Evolutionary conservation across 768 basidiomycete genomes (phyloP).

Genomic region (Auricularia cornea): DNA sequence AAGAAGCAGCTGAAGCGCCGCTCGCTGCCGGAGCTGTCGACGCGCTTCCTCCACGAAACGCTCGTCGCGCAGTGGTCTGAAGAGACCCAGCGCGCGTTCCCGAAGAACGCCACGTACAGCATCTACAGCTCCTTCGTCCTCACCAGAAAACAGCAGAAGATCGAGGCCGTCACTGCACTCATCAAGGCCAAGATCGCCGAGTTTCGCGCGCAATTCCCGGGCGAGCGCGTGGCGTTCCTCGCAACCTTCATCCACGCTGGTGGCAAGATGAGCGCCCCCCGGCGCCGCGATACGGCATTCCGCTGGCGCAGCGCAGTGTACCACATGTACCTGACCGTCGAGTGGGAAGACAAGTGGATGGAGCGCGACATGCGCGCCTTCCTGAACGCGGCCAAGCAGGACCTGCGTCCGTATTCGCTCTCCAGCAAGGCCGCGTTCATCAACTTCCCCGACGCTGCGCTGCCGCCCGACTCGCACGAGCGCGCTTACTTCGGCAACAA

Average conservation of each 20-base stretch:
- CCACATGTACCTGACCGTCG: not conserved
- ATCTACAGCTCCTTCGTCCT: not conserved
- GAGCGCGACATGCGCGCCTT: not conserved
- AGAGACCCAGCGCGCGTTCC: not conserved
- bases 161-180: not conserved
- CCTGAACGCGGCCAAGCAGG: not conserved
- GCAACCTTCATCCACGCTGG: not conserved
- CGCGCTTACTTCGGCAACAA: not conserved
- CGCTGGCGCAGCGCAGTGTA: not conserved
- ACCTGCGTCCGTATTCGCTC: not conserved
- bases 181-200: not conserved
- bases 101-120: not conserved
- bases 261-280: not conserved
- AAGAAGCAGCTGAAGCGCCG: not conserved
- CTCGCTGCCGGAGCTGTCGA: not conserved
- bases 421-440: not conserved
- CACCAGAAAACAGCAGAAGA: not conserved
- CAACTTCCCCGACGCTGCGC: not conserved
- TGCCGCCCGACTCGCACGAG: not conserved
- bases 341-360: slow-evolving; percentile 1
- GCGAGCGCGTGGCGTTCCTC: not conserved
- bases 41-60: not conserved
- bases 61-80: not conserved
- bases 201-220: not conserved
- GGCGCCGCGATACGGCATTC: not conserved